phyloP scores from a whole-genome alignment of 192 early-diverging fungal genomes.

The Gamsiella multidivaricata region DNA sequence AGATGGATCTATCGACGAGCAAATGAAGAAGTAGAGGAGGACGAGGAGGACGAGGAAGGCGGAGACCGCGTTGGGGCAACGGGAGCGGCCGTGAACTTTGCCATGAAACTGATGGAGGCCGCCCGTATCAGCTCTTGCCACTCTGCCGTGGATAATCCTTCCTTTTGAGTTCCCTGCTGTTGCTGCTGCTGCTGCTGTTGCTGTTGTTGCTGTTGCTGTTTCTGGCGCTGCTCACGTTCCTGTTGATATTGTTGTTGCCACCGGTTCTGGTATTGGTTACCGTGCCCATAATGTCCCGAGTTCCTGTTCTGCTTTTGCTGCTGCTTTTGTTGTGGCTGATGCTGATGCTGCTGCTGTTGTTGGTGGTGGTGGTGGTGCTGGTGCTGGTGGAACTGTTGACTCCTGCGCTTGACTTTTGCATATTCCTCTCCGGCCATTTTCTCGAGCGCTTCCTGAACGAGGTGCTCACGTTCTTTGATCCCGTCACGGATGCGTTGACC shows the following conservation, averaged over 20 bases:
- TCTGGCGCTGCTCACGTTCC: conserved; percentile 14
- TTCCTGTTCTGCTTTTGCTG: conserved; percentile 24
- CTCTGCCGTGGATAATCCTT: conserved; percentile 37
- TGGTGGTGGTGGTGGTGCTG: too few species aligned
- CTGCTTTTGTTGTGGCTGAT: conserved; percentile 25
- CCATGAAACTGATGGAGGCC: conserved; percentile 42
- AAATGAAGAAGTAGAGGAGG: too few species aligned
- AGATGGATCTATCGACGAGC: too few species aligned
- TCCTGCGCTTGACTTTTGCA: conserved; percentile 36
- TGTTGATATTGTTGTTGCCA: conserved; percentile 27
- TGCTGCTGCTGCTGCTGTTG: conserved; percentile 31
- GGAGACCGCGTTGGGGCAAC: too few species aligned
- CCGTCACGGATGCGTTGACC: conserved; percentile 49
- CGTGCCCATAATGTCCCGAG: neutral
- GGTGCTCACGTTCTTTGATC: conserved; percentile 42
- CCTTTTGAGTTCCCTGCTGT: neutral
- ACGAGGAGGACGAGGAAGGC: too few species aligned
- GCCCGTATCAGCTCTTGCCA: conserved; percentile 52
- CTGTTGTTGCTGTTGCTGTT: conserved; percentile 24
- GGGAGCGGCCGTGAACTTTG: conserved; percentile 35
- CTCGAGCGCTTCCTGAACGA: conserved; percentile 44
- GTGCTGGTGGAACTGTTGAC: conserved; percentile 20
- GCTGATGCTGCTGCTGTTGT: conserved; percentile 6
- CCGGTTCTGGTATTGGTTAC: conserved; percentile 5
- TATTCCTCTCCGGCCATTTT: conserved; percentile 55